Conservation (phyloP, 2,329 filamentous ascomycete genomes). For the Calonectria hongkongensis region DNA sequence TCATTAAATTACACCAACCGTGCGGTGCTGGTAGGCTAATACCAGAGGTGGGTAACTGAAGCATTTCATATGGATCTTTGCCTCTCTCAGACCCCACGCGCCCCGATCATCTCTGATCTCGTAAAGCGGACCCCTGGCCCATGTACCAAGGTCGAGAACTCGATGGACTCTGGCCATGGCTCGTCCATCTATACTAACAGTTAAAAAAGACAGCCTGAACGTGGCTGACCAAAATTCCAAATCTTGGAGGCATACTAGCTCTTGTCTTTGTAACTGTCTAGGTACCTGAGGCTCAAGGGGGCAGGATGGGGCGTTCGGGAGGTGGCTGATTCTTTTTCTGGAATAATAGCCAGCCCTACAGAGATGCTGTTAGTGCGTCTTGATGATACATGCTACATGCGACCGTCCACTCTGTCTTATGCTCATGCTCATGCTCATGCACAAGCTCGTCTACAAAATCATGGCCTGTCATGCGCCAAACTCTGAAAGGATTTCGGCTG, state of each 20-base stretch:
- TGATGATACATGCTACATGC: conserved; percentile 26
- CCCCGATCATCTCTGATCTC: conserved; percentile 38
- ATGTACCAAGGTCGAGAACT: conserved; percentile 9
- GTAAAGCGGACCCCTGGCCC: conserved; percentile 30
- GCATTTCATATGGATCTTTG: conserved; percentile 28
- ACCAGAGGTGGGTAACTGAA: conserved; percentile 24
- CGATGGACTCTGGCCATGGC: conserved; percentile 12
- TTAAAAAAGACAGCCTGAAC: conserved; percentile 1
- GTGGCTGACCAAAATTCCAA: conserved; percentile 25
- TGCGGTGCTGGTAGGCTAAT: conserved; percentile 5
- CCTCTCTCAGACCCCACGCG: conserved; percentile 27
- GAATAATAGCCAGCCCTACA: conserved; percentile 33
- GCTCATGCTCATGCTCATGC: conserved; percentile 17
- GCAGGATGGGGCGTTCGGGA: conserved; percentile 1
- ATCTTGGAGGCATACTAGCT: conserved; percentile 2
- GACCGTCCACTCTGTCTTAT: conserved; percentile 23
- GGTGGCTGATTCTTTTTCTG: conserved; percentile 34
- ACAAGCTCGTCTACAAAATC: background rate
- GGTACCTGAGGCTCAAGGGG: conserved; percentile 15
- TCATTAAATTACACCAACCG: conserved; percentile 20
- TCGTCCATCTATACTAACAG: conserved; percentile 1
- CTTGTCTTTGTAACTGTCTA: conserved; percentile 23
- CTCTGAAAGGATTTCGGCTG: conserved; percentile 5
- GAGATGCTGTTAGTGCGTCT: conserved; percentile 28
- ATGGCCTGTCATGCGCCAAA: conserved; percentile 13